Percentiles rank a stretch among this genome's conserved stretches.
Conservation (phyloP, 2,329 filamentous ascomycete species). For the Sarocladium kiliense region DNA sequence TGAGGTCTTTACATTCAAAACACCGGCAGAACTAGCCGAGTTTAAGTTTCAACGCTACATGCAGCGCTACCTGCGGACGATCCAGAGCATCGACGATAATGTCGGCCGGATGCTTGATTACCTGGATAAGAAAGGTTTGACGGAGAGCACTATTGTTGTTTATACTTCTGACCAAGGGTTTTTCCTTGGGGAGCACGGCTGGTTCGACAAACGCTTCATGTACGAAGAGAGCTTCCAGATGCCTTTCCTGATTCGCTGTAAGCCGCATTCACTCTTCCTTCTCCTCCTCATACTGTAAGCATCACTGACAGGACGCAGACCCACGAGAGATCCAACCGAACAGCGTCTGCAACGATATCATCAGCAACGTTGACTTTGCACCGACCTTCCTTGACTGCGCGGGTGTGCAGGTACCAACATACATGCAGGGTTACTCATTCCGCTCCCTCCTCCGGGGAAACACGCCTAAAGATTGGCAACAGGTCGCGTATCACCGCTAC, state of each 20-base stretch:
- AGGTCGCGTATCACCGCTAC: constrained; percentile 49
- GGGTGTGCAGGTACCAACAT: constrained; percentile 32
- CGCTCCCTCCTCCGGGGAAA: constrained; percentile 27
- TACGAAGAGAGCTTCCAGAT: constrained; percentile 54
- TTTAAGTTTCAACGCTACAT: constrained; percentile 55
- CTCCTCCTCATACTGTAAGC: no score
- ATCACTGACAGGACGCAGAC: no score
- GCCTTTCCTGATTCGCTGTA: constrained; percentile 44
- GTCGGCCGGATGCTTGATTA: constrained; percentile 43
- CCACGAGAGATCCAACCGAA: constrained; percentile 34
- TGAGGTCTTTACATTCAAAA: constrained; percentile 39
- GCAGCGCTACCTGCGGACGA: constrained; percentile 48
- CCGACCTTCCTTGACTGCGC: constrained; percentile 44
- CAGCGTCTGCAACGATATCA: constrained; percentile 39
- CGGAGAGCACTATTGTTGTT: constrained; percentile 44
- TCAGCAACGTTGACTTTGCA: constrained; percentile 51
- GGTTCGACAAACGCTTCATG: constrained; percentile 55
- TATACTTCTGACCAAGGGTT: constrained; percentile 52
- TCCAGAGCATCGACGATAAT: constrained; percentile 48
- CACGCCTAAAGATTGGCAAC: constrained; percentile 41
- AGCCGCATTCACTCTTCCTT: no score
- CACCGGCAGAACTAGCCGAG: constrained; percentile 34
- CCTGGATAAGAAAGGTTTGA: constrained; percentile 34
- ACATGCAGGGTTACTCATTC: constrained; percentile 48
- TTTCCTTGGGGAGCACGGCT: constrained; percentile 52